phyloP scores from a whole-genome alignment of 2,329 filamentous ascomycete species.

The Coniochaeta hoffmannii region DNA sequence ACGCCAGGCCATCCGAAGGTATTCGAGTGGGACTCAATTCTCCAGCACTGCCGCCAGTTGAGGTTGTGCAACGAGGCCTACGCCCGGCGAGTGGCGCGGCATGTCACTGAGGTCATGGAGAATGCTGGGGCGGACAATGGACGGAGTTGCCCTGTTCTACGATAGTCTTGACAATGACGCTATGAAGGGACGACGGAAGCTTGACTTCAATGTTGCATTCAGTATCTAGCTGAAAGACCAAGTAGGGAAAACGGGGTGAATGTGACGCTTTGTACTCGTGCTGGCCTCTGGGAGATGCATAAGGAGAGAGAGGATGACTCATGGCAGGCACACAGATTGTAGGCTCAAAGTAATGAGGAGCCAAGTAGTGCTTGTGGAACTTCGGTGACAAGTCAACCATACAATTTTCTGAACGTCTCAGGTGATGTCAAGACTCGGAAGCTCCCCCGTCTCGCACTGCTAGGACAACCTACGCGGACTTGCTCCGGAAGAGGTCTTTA shows the following conservation, averaged over 20 bases:
- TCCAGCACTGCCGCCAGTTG: background rate
- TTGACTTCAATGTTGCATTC: background rate
- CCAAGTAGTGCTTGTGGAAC: no score
- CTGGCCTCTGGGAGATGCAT: background rate
- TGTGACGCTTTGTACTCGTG: no score
- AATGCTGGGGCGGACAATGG: background rate
- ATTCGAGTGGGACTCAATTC: background rate
- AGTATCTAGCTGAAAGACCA: background rate
- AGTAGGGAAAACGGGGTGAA: background rate
- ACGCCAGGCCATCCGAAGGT: background rate
- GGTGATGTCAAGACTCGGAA: no score
- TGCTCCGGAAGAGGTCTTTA: no score
- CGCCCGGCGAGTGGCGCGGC: background rate
- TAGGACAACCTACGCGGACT: no score
- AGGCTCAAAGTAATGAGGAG: no score
- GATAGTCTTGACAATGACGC: background rate
- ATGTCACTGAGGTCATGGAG: background rate
- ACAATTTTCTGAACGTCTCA: no score
- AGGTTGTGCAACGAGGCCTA: background rate
- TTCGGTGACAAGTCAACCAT: no score
- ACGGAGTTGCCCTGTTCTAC: background rate
- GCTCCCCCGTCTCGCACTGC: no score
- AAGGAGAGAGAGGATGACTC: no score
- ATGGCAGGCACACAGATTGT: no score
- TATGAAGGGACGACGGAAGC: background rate